Percentiles rank a stretch among this genome's conserved stretches.
Conservation (phyloP, 2,329 filamentous ascomycete genomes). For the Hypoxylon sp. region DNA sequence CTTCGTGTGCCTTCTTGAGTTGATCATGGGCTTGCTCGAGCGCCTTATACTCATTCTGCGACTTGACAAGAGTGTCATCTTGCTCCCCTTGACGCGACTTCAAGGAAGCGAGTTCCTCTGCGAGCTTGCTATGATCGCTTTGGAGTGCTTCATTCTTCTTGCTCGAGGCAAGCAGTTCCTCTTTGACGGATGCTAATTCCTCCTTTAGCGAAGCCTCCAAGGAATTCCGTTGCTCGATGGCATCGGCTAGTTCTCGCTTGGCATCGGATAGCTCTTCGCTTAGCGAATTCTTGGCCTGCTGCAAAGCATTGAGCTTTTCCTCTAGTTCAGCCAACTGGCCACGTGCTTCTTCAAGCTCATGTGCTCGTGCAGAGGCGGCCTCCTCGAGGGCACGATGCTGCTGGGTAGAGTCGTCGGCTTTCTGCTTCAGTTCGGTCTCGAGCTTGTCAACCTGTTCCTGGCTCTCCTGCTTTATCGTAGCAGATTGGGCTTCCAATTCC, state of each 20-base stretch:
- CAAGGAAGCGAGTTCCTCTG: slow-evolving; percentile 47
- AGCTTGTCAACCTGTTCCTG: slow-evolving; percentile 55
- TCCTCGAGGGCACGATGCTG: slow-evolving; percentile 42
- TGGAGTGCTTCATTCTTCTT: slow-evolving; percentile 55
- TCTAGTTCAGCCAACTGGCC: slow-evolving; percentile 46
- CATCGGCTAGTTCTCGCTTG: slow-evolving; percentile 55
- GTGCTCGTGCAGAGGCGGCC: slow-evolving; percentile 32
- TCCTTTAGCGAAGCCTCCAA: slow-evolving; percentile 54
- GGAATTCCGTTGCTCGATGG: slow-evolving; percentile 55
- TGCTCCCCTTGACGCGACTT: slow-evolving; percentile 48
- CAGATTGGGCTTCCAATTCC: slow-evolving; percentile 54
- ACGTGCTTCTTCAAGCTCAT: slow-evolving; percentile 48
- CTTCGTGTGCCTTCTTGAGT: slow-evolving; percentile 54
- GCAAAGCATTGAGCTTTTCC: slow-evolving; percentile 46
- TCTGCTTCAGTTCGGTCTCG: slow-evolving; percentile 55
- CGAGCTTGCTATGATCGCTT: slow-evolving; percentile 46
- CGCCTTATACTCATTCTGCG: slow-evolving; percentile 41
- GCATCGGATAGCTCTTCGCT: slow-evolving; percentile 54
- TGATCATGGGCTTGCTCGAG: slow-evolving; percentile 43
- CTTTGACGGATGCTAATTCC: slow-evolving; percentile 55
- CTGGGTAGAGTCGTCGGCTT: slow-evolving; percentile 50
- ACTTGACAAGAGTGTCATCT: slow-evolving; percentile 43
- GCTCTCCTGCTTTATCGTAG: slow-evolving; percentile 53
- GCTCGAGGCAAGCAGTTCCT: slow-evolving; percentile 55
- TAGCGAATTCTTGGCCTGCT: slow-evolving; percentile 47